Percentiles rank a stretch among this genome's conserved stretches.
These are phyloP conservation scores for Claviceps capensis DNA, from an alignment of 2,329 filamentous ascomycete genomes.

Conservation along the genomic window DNA sequence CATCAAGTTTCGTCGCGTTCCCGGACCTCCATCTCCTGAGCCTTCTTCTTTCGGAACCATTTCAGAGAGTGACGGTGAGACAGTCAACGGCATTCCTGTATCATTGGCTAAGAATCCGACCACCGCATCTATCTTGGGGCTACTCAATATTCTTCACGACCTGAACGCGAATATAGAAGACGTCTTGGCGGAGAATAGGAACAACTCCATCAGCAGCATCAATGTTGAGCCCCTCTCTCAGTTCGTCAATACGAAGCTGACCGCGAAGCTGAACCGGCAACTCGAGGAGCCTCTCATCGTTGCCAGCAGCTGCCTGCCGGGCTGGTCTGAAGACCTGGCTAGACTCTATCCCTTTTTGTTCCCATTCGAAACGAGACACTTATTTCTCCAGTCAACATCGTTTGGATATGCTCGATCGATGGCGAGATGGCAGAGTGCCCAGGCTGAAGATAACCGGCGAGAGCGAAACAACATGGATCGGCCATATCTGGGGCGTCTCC, in stretches of 20 bases:
- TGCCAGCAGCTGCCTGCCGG: constrained; percentile 88
- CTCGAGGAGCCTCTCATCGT: constrained; percentile 94
- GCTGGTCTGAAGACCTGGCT: constrained; percentile 90
- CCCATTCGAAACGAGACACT: constrained; percentile 90
- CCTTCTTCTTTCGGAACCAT: constrained; percentile 42
- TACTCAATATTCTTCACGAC: constrained; percentile 83
- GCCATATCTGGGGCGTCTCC: constrained; percentile 78
- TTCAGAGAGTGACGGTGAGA: constrained; percentile 35
- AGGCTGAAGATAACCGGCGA: constrained; percentile 62
- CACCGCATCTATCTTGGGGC: constrained; percentile 72
- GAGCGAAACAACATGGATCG: constrained; percentile 85
- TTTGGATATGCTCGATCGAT: constrained; percentile 97
- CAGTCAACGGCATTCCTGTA: constrained; percentile 51
- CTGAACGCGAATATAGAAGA: constrained; percentile 90
- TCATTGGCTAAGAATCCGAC: constrained; percentile 74
- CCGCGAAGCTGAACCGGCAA: constrained; percentile 92
- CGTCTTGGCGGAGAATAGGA: constrained; percentile 61
- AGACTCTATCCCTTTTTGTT: constrained; percentile 93
- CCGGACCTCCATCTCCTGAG: constrained; percentile 68
- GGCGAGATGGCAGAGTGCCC: constrained; percentile 91
- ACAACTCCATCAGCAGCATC: constrained; percentile 51
- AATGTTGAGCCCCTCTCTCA: constrained; percentile 77
- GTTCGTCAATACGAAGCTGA: constrained; percentile 97
- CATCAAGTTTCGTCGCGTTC: constrained; percentile 79
- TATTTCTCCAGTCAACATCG: constrained; percentile 95